These are phyloP conservation scores for Tuber umbilicatum DNA, from an alignment of 495 filamentous ascomycete species.

Conservation along the genomic window DNA sequence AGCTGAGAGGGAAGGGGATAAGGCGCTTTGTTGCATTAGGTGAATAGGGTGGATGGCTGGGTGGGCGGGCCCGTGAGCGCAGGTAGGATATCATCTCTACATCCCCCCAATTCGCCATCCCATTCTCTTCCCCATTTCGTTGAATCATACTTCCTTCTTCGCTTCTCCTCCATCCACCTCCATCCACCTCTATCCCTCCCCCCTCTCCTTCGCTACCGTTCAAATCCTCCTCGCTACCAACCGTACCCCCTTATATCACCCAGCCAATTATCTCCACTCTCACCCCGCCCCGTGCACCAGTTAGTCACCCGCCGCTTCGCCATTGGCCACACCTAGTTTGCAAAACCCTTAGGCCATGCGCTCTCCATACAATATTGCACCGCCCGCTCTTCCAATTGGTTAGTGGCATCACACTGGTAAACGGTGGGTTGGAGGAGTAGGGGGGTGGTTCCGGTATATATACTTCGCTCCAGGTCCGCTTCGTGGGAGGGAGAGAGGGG, in stretches of 20 bases:
- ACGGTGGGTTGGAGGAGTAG: background rate
- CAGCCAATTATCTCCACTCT: background rate
- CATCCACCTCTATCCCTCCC: background rate
- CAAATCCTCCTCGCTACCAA: background rate
- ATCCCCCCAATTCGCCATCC: background rate
- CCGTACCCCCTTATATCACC: background rate
- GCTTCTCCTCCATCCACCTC: background rate
- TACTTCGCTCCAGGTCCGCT: background rate
- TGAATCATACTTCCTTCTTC: background rate
- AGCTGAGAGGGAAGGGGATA: background rate
- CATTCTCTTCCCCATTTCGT: background rate
- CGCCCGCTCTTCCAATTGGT: background rate
- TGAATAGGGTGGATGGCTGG: background rate
- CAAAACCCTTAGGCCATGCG: background rate
- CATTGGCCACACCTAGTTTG: background rate
- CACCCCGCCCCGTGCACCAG: background rate
- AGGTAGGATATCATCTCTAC: slow-evolving; percentile 1
- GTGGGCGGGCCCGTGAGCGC: background rate
- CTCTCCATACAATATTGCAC: background rate
- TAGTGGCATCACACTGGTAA: background rate
- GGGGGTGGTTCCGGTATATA: background rate
- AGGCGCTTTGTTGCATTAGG: slow-evolving; percentile 1
- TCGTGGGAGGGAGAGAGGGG: background rate
- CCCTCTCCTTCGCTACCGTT: background rate
- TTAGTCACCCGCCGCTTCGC: background rate